Percentiles rank a stretch among this genome's conserved stretches.
Conservation (phyloP, 2,329 filamentous ascomycete species). For the Arthrinium phaeospermum region DNA sequence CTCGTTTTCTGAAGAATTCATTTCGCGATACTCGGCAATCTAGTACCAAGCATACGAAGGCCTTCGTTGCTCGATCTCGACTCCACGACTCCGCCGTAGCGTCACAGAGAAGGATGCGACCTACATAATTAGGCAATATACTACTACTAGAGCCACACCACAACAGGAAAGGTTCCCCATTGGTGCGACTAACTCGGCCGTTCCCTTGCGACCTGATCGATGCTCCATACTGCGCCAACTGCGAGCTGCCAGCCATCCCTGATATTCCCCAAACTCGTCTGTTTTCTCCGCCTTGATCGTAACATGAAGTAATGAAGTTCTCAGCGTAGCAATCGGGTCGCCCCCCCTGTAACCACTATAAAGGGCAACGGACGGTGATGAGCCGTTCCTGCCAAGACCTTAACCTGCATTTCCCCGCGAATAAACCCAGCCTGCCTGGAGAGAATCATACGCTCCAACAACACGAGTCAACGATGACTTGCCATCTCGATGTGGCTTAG, state of each 20-base stretch:
- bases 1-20: no score
- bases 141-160: background rate
- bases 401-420: slow-evolving; percentile 6
- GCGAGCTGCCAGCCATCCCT: background rate
- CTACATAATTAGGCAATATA: background rate
- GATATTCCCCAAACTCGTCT: background rate
- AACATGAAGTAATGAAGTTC: background rate
- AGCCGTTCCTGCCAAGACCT: slow-evolving; percentile 2
- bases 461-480: background rate
- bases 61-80: background rate
- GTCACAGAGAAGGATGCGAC: background rate
- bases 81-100: background rate
- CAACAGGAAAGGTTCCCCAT: background rate
- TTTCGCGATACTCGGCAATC: slow-evolving; percentile 3
- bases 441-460: background rate
- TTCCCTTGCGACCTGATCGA: background rate
- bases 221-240: background rate
- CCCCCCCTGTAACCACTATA: background rate
- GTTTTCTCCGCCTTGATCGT: background rate
- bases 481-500: background rate
- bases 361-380: background rate
- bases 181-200: slow-evolving; percentile 4
- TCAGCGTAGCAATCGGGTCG: slow-evolving; percentile 3
- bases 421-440: background rate
- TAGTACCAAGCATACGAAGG: background rate